Evolutionary conservation across 371 early-diverging fungal species (phyloP).

Genomic region (Dichotomocladium elegans): DNA sequence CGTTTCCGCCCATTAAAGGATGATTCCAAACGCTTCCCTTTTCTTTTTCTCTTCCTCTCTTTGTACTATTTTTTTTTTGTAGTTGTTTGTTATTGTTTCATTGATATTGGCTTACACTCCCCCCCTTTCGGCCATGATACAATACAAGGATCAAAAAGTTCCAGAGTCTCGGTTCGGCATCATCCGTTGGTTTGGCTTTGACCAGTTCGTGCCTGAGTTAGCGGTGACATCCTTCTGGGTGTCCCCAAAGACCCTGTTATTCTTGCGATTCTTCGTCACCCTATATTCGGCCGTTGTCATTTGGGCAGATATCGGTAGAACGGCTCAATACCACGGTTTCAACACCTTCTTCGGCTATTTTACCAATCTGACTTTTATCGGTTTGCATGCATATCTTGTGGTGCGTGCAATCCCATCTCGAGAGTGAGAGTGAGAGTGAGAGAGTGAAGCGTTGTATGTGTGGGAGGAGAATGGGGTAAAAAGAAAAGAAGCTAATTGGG

Average conservation of each 20-base stretch:
- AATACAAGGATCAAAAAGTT: conserved; percentile 17
- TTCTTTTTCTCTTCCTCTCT: background rate
- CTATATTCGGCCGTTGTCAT: conserved; percentile 41
- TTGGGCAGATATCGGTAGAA: conserved; percentile 35
- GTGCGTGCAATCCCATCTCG: too few species aligned
- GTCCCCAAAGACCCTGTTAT: conserved; percentile 35
- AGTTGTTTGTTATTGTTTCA: background rate
- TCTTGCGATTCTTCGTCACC: conserved; percentile 30
- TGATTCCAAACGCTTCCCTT: background rate
- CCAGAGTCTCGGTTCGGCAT: conserved; percentile 19
- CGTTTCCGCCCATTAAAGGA: too few species aligned
- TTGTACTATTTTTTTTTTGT: background rate
- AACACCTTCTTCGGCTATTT: conserved; percentile 39
- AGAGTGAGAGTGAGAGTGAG: too few species aligned
- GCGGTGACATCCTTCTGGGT: conserved; percentile 56
- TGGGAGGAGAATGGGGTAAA: background rate
- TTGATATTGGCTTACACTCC: too few species aligned
- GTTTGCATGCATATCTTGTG: conserved; percentile 46
- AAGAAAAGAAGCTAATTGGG: too few species aligned
- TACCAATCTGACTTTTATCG: conserved; percentile 49
- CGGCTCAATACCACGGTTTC: conserved; percentile 10
- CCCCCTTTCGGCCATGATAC: too few species aligned
- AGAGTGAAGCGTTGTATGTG: background rate
- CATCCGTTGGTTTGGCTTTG: conserved; percentile 43
- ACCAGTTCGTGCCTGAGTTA: conserved; percentile 50